These are phyloP conservation scores for Aphanocladium album DNA, from an alignment of 2,329 filamentous ascomycete species.

Conservation along the genomic window DNA sequence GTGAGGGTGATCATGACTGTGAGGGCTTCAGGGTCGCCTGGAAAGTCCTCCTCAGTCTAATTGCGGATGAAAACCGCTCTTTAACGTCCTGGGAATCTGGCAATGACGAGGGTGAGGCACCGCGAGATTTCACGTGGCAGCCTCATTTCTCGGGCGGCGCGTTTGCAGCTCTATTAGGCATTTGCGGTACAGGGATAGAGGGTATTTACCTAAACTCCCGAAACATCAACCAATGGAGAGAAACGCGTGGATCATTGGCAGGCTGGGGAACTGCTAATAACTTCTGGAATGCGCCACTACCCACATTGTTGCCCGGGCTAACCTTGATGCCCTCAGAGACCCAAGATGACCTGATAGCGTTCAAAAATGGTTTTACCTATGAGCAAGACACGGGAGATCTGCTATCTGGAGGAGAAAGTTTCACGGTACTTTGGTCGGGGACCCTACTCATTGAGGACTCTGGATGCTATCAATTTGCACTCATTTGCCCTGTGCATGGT, in stretches of 20 bases:
- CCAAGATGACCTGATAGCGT: background rate
- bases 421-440: background rate
- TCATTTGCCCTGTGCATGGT: background rate
- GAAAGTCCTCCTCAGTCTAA: conserved; percentile 1
- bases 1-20: background rate
- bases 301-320: conserved; percentile 2
- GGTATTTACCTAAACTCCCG: background rate
- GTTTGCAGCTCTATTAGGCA: conserved; percentile 7
- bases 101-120: background rate
- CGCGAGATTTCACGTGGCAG: conserved; percentile 1
- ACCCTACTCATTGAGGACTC: background rate
- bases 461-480: conserved; percentile 6
- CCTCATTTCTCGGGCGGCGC: conserved; percentile 1
- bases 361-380: conserved; percentile 9
- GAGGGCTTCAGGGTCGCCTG: conserved; percentile 1
- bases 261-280: conserved; percentile 1
- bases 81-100: conserved; percentile 1
- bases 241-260: background rate
- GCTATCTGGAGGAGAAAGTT: conserved; percentile 4
- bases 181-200: conserved; percentile 2
- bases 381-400: background rate
- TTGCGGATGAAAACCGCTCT: conserved; percentile 6
- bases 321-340: background rate
- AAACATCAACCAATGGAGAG: background rate
- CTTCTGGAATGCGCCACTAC: conserved; percentile 6